These are phyloP conservation scores for Trichoderma parareesei DNA, from an alignment of 495 filamentous ascomycete species.

Conservation along the genomic window DNA sequence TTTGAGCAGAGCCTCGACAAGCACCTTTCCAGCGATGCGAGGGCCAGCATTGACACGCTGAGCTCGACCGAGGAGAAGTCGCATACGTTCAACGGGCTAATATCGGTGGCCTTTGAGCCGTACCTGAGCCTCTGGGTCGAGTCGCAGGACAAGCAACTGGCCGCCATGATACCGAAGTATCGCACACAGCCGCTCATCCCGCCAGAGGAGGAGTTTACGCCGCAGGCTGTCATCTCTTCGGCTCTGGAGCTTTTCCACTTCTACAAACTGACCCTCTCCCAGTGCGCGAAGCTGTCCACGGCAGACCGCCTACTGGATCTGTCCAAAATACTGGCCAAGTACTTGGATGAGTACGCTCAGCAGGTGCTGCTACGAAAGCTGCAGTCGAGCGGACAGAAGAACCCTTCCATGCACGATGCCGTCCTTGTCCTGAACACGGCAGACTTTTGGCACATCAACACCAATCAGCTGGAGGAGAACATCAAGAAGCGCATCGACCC, in stretches of 20 bases:
- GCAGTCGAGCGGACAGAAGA: constrained; percentile 47
- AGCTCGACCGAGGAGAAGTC: constrained; percentile 70
- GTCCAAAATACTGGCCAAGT: constrained; percentile 78
- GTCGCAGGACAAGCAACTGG: constrained; percentile 84
- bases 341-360: constrained; percentile 91
- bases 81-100: constrained; percentile 78
- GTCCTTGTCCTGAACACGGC: constrained; percentile 90
- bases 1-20: constrained; percentile 90
- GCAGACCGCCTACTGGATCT: constrained; percentile 80
- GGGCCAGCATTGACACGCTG: constrained; percentile 87
- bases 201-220: constrained; percentile 83
- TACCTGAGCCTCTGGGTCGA: constrained; percentile 97
- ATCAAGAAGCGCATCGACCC: constrained; percentile 83
- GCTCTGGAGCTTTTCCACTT: constrained; percentile 97
- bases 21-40: constrained; percentile 66
- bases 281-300: constrained; percentile 93
- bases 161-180: constrained; percentile 81
- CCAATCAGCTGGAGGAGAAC: constrained; percentile 85
- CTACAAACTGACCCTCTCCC: constrained; percentile 81
- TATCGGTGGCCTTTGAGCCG: constrained; percentile 95
- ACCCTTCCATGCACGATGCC: constrained; percentile 64
- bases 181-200: constrained; percentile 72
- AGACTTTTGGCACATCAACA: constrained; percentile 93
- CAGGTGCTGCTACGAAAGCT: constrained; percentile 80
- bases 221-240: constrained; percentile 81